Conservation (phyloP, 192 early-diverging fungal genomes). For the Umbelopsis isabellina region DNA sequence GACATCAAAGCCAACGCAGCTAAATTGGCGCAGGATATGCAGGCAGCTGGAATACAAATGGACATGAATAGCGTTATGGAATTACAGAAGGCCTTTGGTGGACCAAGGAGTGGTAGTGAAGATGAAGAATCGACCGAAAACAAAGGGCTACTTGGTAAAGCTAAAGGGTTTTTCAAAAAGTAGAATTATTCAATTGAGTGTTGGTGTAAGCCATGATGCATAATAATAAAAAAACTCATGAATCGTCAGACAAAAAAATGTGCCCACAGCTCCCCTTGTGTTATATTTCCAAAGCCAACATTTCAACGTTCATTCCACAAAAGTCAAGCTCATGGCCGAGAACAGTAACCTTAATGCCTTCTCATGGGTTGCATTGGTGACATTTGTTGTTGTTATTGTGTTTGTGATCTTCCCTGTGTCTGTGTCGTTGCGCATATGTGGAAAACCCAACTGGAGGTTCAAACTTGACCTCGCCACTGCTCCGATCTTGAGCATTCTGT, state of each 20-base stretch:
- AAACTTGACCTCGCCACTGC: conserved; percentile 71
- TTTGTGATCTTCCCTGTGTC: conserved; percentile 65
- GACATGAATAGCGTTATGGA: conserved; percentile 33
- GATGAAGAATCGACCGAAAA: conserved; percentile 17
- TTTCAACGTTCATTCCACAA: not conserved
- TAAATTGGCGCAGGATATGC: conserved; percentile 26
- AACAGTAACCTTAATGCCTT: conserved; percentile 34
- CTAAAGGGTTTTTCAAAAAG: conserved; percentile 37
- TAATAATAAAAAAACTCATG: too few relatives aligned
- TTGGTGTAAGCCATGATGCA: too few relatives aligned
- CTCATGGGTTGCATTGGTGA: conserved; percentile 63
- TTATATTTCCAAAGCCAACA: not conserved
- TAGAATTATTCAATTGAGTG: not conserved
- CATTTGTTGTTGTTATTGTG: conserved; percentile 62
- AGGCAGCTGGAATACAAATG: conserved; percentile 34
- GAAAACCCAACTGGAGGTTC: conserved; percentile 38
- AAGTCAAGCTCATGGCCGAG: not conserved
- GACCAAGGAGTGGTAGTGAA: not conserved
- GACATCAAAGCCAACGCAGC: conserved; percentile 26
- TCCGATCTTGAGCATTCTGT: conserved; percentile 66
- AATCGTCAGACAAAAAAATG: not conserved
- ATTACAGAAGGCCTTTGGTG: conserved; percentile 28
- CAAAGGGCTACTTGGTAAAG: conserved; percentile 27
- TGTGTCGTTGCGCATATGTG: conserved; percentile 36
- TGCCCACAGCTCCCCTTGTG: not conserved